phyloP scores from a whole-genome alignment of 2,329 filamentous ascomycete species.

The Zelopaecilomyces penicillatus region DNA sequence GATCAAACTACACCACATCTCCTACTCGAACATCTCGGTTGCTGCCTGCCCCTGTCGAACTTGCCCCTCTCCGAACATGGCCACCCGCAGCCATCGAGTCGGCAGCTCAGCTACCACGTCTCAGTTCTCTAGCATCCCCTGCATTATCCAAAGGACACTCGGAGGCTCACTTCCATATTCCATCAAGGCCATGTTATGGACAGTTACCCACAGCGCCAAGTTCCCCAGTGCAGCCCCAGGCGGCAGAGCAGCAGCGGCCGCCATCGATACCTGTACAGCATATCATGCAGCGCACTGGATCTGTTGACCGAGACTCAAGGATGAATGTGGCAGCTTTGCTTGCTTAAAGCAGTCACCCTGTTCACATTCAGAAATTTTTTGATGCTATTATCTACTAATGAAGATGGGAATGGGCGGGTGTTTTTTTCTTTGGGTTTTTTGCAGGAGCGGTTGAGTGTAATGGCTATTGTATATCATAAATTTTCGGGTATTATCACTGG shows the following conservation, averaged over 20 bases:
- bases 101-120: constrained; percentile 21
- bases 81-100: background rate
- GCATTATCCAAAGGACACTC: constrained; percentile 4
- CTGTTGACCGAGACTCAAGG: constrained; percentile 1
- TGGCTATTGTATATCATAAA: no score
- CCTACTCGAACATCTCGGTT: constrained; percentile 32
- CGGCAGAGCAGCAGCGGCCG: background rate
- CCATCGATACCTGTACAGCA: background rate
- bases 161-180: background rate
- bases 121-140: constrained; percentile 14
- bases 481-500: no score
- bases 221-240: constrained; percentile 18
- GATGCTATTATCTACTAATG: no score
- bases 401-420: no score
- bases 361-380: no score
- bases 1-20: constrained; percentile 54
- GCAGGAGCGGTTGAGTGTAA: no score
- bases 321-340: background rate
- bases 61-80: constrained; percentile 28
- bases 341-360: no score
- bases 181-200: background rate
- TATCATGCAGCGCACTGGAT: background rate
- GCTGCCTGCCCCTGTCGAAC: constrained; percentile 31
- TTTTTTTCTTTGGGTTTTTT: no score
- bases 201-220: constrained; percentile 25